Percentiles rank a stretch among this genome's conserved stretches.
Evolutionary conservation across 148 eudicot species (phyloP).

Genomic region (Fagopyrum esculentum): DNA sequence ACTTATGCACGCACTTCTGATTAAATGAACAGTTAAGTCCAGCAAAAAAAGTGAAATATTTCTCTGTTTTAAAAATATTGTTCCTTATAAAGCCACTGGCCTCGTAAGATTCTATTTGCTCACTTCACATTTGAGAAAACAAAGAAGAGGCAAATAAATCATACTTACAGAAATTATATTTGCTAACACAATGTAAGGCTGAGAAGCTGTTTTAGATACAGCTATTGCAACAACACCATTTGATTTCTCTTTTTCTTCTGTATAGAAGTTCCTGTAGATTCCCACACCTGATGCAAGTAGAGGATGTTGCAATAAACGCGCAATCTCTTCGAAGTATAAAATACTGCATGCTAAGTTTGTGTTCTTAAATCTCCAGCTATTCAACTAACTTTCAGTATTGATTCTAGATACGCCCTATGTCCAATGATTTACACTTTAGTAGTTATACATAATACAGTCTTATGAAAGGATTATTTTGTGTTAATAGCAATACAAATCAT

Average conservation of each 20-base stretch:
- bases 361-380: not conserved
- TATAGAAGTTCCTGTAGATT: slow-evolving; percentile 65
- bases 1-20: not conserved
- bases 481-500: not conserved
- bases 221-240: slow-evolving; percentile 74
- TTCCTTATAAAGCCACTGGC: not conserved
- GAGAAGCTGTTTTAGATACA: slow-evolving; percentile 38
- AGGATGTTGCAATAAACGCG: not conserved
- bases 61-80: no score
- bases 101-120: not conserved
- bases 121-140: not conserved
- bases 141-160: not conserved
- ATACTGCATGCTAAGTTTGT: no score
- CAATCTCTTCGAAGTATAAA: not conserved
- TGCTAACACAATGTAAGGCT: slow-evolving; percentile 47
- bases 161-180: slow-evolving; percentile 53
- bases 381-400: not conserved
- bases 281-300: slow-evolving; percentile 43
- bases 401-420: not conserved
- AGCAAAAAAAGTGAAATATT: not conserved
- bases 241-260: slow-evolving; percentile 62
- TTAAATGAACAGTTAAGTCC: not conserved
- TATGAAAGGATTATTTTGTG: not conserved
- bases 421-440: slow-evolving; percentile 3
- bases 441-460: not conserved